These are phyloP conservation scores for Dillenia suffruticosa DNA, from an alignment of 164 flowering plant species.

Conservation along the genomic window DNA sequence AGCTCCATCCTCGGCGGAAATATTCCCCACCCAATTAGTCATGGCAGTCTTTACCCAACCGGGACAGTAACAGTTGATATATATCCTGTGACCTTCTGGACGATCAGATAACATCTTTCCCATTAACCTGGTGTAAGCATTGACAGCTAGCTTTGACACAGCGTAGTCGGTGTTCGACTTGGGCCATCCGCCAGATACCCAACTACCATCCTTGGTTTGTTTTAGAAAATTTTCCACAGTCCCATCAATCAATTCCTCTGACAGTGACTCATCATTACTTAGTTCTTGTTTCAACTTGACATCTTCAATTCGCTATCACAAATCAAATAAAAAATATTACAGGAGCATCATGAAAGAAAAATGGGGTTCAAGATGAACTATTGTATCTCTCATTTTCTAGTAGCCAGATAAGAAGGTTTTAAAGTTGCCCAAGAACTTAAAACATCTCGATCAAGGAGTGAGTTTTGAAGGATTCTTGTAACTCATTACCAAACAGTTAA, in stretches of 20 bases:
- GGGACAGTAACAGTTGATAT: constrained; percentile 84
- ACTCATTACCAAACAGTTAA: too few relatives aligned
- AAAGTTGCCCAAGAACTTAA: too few relatives aligned
- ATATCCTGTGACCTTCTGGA: constrained; percentile 66
- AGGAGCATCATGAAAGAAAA: too few relatives aligned
- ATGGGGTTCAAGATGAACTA: too few relatives aligned
- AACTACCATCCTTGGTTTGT: constrained; percentile 72
- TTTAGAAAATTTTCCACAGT: constrained; percentile 50
- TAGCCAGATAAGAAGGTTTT: too few relatives aligned
- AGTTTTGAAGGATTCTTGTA: too few relatives aligned
- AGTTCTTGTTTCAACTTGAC: constrained; percentile 50
- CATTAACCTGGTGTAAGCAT: constrained; percentile 71
- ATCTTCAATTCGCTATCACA: constrained; percentile 62
- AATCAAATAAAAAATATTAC: background rate
- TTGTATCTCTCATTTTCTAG: too few relatives aligned
- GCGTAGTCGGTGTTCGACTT: constrained; percentile 80
- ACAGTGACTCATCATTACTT: constrained; percentile 42
- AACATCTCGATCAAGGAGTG: too few relatives aligned
- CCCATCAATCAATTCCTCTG: constrained; percentile 73
- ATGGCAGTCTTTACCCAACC: constrained; percentile 97
- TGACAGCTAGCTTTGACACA: constrained; percentile 82
- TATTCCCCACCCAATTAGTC: constrained; percentile 90
- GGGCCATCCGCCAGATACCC: constrained; percentile 87
- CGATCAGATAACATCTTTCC: constrained; percentile 47
- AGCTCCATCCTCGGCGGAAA: constrained; percentile 73